A percentile compares a stretch with the other conserved stretches of the same genome.
These are phyloP conservation scores for Trichomonas gallinae DNA, from an alignment of 208 protist species.

Conservation along the genomic window DNA sequence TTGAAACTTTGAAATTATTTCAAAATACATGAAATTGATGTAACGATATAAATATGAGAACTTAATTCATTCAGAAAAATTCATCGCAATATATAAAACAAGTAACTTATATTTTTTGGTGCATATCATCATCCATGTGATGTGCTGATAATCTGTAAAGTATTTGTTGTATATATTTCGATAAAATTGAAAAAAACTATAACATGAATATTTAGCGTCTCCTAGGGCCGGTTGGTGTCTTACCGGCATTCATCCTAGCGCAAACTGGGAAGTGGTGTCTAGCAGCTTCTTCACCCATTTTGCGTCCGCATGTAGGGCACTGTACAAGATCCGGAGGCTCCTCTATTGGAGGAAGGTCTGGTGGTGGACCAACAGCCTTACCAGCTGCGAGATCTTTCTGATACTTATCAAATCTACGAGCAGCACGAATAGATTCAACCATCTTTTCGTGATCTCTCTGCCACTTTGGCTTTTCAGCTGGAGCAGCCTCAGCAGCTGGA, in stretches of 20 bases:
- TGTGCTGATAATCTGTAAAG: too few species aligned
- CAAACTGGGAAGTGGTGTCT: neutral
- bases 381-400: neutral
- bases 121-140: too few species aligned
- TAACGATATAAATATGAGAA: too few species aligned
- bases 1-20: too few species aligned
- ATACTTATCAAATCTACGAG: neutral
- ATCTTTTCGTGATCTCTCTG: conserved; percentile 9
- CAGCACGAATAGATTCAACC: neutral
- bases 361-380: neutral
- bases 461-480: neutral
- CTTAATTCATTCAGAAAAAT: too few species aligned
- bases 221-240: neutral
- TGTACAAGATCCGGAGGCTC: neutral
- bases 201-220: neutral
- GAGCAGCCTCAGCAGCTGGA: neutral
- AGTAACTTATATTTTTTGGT: too few species aligned
- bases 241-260: neutral
- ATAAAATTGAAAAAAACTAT: neutral
- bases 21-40: too few species aligned
- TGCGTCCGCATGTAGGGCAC: neutral
- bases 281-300: neutral
- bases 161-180: too few species aligned
- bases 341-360: neutral
- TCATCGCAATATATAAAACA: too few species aligned